Percentiles rank a stretch among this genome's conserved stretches.
phyloP scores from a whole-genome alignment of 2,329 filamentous ascomycete genomes.

The Penicillium verrucosum region DNA sequence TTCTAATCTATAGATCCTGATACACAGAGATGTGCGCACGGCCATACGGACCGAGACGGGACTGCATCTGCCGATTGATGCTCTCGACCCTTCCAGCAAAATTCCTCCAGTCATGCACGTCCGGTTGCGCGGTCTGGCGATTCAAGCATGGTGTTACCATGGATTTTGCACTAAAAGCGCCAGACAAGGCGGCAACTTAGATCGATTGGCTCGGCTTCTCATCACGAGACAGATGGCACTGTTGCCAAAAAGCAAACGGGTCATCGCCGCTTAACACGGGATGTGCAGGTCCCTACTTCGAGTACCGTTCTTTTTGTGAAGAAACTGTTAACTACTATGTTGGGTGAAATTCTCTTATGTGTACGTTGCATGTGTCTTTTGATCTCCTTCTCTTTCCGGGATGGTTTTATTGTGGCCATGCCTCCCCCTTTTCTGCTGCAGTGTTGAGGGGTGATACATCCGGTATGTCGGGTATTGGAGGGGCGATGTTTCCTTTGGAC shows the following conservation, averaged over 20 bases:
- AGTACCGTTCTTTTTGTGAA: slow-evolving; percentile 2
- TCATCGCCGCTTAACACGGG: slow-evolving; percentile 11
- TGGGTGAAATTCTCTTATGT: background rate
- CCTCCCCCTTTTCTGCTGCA: slow-evolving; percentile 3
- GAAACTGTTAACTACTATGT: background rate
- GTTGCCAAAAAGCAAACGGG: slow-evolving; percentile 11
- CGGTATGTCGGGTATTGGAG: slow-evolving; percentile 19
- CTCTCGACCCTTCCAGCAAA: slow-evolving; percentile 13
- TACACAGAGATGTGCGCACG: slow-evolving; percentile 14
- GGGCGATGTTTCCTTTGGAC: slow-evolving; percentile 5
- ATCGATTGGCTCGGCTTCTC: slow-evolving; percentile 13
- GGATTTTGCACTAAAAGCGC: slow-evolving; percentile 13
- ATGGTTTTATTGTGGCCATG: slow-evolving; percentile 13
- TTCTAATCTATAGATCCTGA: slow-evolving; percentile 1
- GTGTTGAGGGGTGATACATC: slow-evolving; percentile 7
- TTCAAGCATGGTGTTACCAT: slow-evolving; percentile 22
- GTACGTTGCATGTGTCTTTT: slow-evolving; percentile 8
- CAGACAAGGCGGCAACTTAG: background rate
- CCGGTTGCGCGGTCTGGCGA: slow-evolving; percentile 19
- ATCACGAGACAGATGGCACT: slow-evolving; percentile 20
- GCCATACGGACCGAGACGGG: slow-evolving; percentile 21
- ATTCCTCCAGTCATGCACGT: slow-evolving; percentile 19
- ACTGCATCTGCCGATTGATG: slow-evolving; percentile 17
- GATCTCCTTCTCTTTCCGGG: slow-evolving; percentile 14
- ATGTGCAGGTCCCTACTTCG: slow-evolving; percentile 1